Evolutionary conservation across 768 basidiomycete species (phyloP).

Genomic region (Boletus rufocinnamomeus): DNA sequence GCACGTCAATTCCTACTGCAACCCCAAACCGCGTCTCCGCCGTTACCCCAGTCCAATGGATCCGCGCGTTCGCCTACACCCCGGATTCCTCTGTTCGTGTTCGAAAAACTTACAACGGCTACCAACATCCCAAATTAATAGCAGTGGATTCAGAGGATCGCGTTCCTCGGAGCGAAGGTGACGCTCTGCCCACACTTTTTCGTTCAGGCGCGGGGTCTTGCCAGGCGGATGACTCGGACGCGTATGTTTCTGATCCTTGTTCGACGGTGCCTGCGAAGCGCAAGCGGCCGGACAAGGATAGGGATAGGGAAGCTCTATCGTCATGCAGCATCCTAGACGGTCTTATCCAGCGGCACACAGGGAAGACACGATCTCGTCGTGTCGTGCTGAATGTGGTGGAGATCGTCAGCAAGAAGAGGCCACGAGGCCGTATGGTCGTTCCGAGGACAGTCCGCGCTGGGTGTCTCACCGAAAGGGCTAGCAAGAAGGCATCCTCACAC

Average conservation of each 20-base stretch:
- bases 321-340: neutral
- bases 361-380: conserved; percentile 6
- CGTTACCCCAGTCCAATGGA: conserved; percentile 10
- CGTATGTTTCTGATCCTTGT: neutral
- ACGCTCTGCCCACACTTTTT: conserved; percentile 16
- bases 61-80: conserved; percentile 19
- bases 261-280: conserved; percentile 7
- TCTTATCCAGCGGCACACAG: neutral
- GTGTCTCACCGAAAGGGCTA: neutral
- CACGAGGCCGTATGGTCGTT: too few species aligned
- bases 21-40: neutral
- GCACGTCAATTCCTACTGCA: neutral
- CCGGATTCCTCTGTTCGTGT: conserved; percentile 6
- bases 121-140: neutral
- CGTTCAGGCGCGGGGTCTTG: neutral
- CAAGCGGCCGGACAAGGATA: neutral
- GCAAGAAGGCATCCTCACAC: neutral
- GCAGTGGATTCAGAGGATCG: neutral
- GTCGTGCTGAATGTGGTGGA: conserved; percentile 20
- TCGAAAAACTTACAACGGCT: neutral
- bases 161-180: neutral
- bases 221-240: neutral
- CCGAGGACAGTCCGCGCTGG: neutral
- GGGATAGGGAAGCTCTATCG: neutral
- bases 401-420: neutral